Base-by-base conservation (phyloP, 2,329 filamentous ascomycete genomes). In the Amauroascus verrucosus region DNA sequence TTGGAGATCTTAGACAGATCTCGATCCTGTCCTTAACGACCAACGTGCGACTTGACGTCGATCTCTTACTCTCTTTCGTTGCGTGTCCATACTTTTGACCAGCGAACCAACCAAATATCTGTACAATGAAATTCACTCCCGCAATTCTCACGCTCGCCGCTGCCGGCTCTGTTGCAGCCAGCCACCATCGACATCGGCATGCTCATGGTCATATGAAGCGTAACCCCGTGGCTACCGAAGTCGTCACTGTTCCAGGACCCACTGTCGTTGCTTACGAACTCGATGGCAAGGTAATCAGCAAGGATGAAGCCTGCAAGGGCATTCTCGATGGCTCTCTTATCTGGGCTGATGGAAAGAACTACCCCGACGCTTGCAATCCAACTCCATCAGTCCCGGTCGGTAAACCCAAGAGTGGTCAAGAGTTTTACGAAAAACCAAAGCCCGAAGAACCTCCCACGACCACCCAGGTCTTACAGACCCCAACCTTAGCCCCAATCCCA, bases 231-330 rank as follows among this genome's bases (percentile, higher is more conserved):
- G 70, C 70, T 55, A 72, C 73, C 18, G 70, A 73, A 58, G 64
- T 75, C 51, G 77, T 80, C 51, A 76, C 78, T 52, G 77, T 83
- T 48, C 73, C 77, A 38, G 80, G 77, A 40, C 77, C 83, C 30
- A 83, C 81, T 49, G 78, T 83, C 60, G 80, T 83, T 53, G 78
- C 84, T 54, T 96, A 90, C 71, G 77, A 84, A 65, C 73, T 90
- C 51, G 80, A 85, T 56, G 84, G 83, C 56, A 62, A 82, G 63
- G 58, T 72, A 32, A 77, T 95, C 60, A 73, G 75, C 51, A 70
- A 78, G 56, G 70, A 78, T 0, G 78, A 88, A 56, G 88, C 88
- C 51, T 77, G 84, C 71, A 66, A 79, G 53, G 88, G 88, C 59
- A 77, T 97, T 61, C 72, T 77, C 54, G 78, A 84, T 57, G 86